Evolutionary conservation across 2,329 filamentous ascomycete genomes (phyloP).

Genomic region (Fusarium sp.): DNA sequence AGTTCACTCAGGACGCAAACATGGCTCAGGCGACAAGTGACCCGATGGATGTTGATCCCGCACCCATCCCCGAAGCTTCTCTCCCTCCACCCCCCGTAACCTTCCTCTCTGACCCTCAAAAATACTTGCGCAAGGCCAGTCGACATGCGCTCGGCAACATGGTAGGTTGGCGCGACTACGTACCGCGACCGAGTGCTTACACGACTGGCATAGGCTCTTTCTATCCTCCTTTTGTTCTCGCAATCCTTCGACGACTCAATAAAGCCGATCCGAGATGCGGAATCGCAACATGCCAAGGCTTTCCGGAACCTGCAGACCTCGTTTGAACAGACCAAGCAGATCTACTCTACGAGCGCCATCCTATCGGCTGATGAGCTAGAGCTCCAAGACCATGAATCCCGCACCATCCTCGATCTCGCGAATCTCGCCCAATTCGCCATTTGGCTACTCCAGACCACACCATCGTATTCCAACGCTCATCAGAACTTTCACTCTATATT

Average conservation of each 20-base stretch:
- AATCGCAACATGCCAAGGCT: conserved; percentile 49
- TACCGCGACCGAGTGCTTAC: conserved; percentile 23
- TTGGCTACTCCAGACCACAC: conserved; percentile 54
- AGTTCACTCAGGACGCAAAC: conserved; percentile 46
- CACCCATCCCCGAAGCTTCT: conserved; percentile 43
- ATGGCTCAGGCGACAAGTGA: conserved; percentile 43
- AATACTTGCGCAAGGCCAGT: conserved; percentile 53
- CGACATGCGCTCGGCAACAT: conserved; percentile 55
- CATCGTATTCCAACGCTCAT: conserved; percentile 57
- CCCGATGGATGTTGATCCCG: conserved; percentile 51
- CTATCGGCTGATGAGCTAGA: conserved; percentile 52
- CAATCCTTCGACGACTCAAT: conserved; percentile 54
- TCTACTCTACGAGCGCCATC: conserved; percentile 50
- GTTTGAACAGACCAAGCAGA: conserved; percentile 49
- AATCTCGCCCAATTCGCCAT: conserved; percentile 62
- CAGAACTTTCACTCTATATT: conserved; percentile 60
- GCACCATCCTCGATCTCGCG: conserved; percentile 57
- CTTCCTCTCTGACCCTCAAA: conserved; percentile 53
- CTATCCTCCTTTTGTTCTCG: conserved; percentile 53
- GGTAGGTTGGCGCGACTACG: conserved; percentile 47
- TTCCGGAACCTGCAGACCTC: conserved; percentile 49
- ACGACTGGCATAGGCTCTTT: conserved; percentile 50
- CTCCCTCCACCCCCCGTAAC: conserved; percentile 43
- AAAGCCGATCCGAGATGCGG: conserved; percentile 48
- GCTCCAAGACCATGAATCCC: conserved; percentile 48